Percentiles rank a stretch among this genome's conserved stretches.
phyloP scores from a whole-genome alignment of 2,329 filamentous ascomycete species.

The Colletotrichum scovillei region DNA sequence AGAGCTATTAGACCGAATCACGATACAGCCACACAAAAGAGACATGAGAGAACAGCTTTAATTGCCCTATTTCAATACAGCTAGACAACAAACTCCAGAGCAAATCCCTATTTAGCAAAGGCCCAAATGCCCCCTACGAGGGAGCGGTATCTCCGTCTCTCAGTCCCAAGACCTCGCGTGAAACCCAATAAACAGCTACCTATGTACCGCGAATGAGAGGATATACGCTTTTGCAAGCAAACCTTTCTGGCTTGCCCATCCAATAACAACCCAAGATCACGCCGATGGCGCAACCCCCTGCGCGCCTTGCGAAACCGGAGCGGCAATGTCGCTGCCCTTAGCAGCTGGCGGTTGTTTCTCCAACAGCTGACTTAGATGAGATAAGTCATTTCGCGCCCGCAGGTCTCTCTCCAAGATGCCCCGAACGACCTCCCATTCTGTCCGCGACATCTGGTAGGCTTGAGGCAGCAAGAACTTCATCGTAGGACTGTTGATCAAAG shows the following conservation, averaged over 20 bases:
- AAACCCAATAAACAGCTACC: neutral
- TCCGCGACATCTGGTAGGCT: conserved; percentile 73
- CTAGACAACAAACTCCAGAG: neutral
- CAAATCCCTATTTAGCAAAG: neutral
- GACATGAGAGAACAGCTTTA: neutral
- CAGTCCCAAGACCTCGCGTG: conserved; percentile 1
- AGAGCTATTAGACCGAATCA: neutral
- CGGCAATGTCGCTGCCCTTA: conserved; percentile 11
- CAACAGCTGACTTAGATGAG: conserved; percentile 65
- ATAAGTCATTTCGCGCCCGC: conserved; percentile 71
- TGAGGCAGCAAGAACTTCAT: conserved; percentile 77
- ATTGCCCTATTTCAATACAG: neutral
- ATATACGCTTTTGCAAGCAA: neutral
- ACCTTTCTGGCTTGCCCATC: neutral
- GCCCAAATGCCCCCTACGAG: neutral
- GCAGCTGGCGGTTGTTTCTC: conserved; percentile 53
- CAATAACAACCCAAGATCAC: neutral
- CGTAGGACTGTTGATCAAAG: conserved; percentile 71
- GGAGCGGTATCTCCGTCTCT: conserved; percentile 13
- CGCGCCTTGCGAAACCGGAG: conserved; percentile 20
- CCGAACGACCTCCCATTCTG: conserved; percentile 80
- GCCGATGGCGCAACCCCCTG: conserved; percentile 31
- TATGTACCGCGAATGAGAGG: conserved; percentile 5
- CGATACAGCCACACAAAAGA: no score
- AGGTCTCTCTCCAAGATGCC: conserved; percentile 75